Evolutionary conservation across 2,329 filamentous ascomycete genomes (phyloP).

Genomic region (Penicillium sp.): DNA sequence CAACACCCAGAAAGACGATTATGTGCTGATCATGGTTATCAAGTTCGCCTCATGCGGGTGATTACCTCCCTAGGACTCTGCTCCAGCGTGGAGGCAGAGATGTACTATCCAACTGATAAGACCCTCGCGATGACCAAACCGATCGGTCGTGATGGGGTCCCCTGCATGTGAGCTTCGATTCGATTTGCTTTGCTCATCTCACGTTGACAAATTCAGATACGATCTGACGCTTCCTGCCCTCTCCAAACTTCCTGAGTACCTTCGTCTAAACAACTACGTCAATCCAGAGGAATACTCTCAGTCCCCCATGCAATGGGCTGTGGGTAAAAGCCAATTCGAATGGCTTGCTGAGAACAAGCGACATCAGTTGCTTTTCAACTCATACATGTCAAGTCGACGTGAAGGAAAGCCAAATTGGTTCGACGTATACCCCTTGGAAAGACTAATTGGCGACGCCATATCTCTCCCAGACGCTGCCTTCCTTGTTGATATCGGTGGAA

Average conservation of each 20-base stretch:
- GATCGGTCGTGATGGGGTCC: slow-evolving; percentile 31
- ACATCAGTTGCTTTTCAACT: slow-evolving; percentile 33
- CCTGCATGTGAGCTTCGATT: slow-evolving; percentile 28
- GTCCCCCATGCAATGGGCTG: slow-evolving; percentile 34
- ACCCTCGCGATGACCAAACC: slow-evolving; percentile 27
- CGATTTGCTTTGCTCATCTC: neutral
- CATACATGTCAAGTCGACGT: slow-evolving; percentile 36
- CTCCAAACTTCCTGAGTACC: slow-evolving; percentile 32
- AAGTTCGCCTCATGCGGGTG: slow-evolving; percentile 34
- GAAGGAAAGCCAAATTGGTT: slow-evolving; percentile 33
- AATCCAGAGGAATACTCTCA: slow-evolving; percentile 30
- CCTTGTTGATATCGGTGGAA: slow-evolving; percentile 46
- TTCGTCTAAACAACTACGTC: slow-evolving; percentile 26
- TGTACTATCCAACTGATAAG: slow-evolving; percentile 29
- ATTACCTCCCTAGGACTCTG: slow-evolving; percentile 31
- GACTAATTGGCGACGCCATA: slow-evolving; percentile 23
- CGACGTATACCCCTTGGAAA: slow-evolving; percentile 32
- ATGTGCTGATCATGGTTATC: neutral
- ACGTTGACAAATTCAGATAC: slow-evolving; percentile 11
- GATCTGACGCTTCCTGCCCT: slow-evolving; percentile 34
- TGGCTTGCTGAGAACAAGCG: slow-evolving; percentile 29
- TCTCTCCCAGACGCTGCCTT: slow-evolving; percentile 30
- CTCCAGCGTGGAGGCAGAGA: slow-evolving; percentile 17
- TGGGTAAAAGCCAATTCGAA: slow-evolving; percentile 36
- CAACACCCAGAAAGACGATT: neutral